phyloP scores from a whole-genome alignment of 768 basidiomycete genomes.

The Leccinum rimulosum region DNA sequence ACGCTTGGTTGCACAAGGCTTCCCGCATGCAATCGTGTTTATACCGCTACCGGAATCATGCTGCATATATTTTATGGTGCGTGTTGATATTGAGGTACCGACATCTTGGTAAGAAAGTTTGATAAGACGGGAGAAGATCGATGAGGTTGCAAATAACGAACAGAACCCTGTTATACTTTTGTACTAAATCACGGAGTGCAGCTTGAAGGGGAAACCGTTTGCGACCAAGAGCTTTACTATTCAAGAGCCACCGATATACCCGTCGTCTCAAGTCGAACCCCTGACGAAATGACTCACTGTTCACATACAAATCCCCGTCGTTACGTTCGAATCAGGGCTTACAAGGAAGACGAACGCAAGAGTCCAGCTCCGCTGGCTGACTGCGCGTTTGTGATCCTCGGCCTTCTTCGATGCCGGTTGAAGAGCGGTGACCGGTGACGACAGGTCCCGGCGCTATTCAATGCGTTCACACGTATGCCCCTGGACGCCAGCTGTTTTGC shows the following conservation, averaged over 20 bases:
- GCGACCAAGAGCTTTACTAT: conserved; percentile 4
- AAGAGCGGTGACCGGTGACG: conserved; percentile 55
- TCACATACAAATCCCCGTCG: conserved; percentile 40
- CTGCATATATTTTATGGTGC: background rate
- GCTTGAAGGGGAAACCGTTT: background rate
- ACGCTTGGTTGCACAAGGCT: background rate
- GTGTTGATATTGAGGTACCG: conserved; percentile 1
- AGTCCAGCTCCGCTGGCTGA: conserved; percentile 52
- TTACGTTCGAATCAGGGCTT: conserved; percentile 37
- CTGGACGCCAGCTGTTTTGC: conserved; percentile 51
- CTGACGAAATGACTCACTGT: conserved; percentile 11
- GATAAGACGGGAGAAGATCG: conserved; percentile 3
- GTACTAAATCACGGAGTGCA: background rate
- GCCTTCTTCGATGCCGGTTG: conserved; percentile 50
- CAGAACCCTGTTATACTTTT: conserved; percentile 6
- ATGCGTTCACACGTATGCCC: conserved; percentile 54
- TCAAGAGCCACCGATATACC: conserved; percentile 12
- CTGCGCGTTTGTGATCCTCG: conserved; percentile 47
- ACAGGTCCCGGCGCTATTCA: conserved; percentile 50
- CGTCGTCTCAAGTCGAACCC: conserved; percentile 3
- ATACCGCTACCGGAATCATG: conserved; percentile 2
- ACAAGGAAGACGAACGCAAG: conserved; percentile 58
- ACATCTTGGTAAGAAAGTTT: conserved; percentile 8
- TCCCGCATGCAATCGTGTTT: background rate
- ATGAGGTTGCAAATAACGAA: background rate